Base-by-base conservation (phyloP, 257 asterid species). In the Lantana camara region DNA sequence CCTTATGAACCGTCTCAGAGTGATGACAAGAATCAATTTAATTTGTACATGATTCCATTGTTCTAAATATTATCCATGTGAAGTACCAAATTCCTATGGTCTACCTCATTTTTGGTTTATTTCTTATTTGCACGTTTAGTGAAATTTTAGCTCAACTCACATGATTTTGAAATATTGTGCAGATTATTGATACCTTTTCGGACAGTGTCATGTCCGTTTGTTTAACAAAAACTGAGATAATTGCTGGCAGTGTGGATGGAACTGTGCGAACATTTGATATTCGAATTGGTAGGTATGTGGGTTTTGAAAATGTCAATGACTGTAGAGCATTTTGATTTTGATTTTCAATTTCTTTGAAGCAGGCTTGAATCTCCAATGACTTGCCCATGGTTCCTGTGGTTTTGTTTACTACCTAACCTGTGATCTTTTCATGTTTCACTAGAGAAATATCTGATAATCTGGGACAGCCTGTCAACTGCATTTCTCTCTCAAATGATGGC, bases 211-310 rank as follows among this genome's bases (percentile, higher is more conserved):
- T 89, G 98, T 92, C 98, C 54, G 75, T 89, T 64, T 82, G 97
- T 73, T 74, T 92, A 67, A 83, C 97, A 5, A 82, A 87, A 80
- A 80, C 86, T 68, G 97, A 92, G 81, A 89, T 92, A 71, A 87
- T 92, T 79, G 98, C 88, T 66, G 98, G 96, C 81, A 85, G 98
- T 81, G 98, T 92, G 32, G 98, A 92, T 74, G 98, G 98, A 74
- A 87, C 97, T 64, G 94, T 89, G 79, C 86, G 95, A 41, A 92
- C 98, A 62, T 89, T 92, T 80, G 98, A 92, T 75, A 87, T 92
- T 67, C 83, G 98, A 63, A 83, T 83, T 32, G 98, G 98, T 77
- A 83, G 97, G 98, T 92, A 92, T 22, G 96, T 83, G 64, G 49
- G n/a, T 67, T 52, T 75, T 40, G 13, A 59, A 7, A 15, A 47